Base-by-base conservation (phyloP, 1,284 basidiomycete genomes). In the Golubevia pallescens region DNA sequence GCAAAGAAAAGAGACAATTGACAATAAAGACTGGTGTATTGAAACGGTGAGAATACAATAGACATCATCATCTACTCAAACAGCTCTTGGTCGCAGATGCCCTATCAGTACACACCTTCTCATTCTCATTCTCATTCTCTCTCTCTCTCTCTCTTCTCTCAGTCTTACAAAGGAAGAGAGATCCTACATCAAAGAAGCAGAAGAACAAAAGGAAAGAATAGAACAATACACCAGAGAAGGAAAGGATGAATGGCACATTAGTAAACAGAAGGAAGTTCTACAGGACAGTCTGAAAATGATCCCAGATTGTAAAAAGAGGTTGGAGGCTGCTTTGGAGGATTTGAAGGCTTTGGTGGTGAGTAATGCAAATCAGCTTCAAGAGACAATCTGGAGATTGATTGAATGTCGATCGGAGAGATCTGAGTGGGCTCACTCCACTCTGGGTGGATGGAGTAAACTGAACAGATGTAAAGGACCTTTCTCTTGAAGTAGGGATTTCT, bases 21-120 rank as follows among this genome's bases (percentile, higher is more conserved):
- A 62, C 48, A 24, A 79, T 79, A 70, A 79, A 79, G 65, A 75
- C 75, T 7, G 73, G 73, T 21, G 75, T 75, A 1, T 73, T 79
- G 1, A 79, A 77, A 57, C 62, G 77, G 76, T 78, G 32, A 66
- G 66, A 64, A 16, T 13, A 58, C 19, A 16, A 6, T 13, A 4
- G 58, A n/a, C n/a, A n/a, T n/a, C n/a, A n/a, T n/a, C n/a, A n/a
- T n/a, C n/a, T n/a, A n/a, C n/a, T n/a, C n/a, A n/a, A n/a, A n/a
- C n/a, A n/a, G n/a, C n/a, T n/a, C n/a, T n/a, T n/a, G n/a, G n/a
- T n/a, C n/a, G n/a, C n/a, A n/a, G n/a, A n/a, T n/a, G n/a, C n/a
- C n/a, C n/a, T n/a, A n/a, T n/a, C n/a, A n/a, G n/a, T n/a, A n/a
- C n/a, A n/a, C n/a, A n/a, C 34, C 10, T 10, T 38, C 34, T 38